These are phyloP conservation scores for Ogataea wickerhamii DNA, from an alignment of 805 yeast species.

Conservation along the genomic window DNA sequence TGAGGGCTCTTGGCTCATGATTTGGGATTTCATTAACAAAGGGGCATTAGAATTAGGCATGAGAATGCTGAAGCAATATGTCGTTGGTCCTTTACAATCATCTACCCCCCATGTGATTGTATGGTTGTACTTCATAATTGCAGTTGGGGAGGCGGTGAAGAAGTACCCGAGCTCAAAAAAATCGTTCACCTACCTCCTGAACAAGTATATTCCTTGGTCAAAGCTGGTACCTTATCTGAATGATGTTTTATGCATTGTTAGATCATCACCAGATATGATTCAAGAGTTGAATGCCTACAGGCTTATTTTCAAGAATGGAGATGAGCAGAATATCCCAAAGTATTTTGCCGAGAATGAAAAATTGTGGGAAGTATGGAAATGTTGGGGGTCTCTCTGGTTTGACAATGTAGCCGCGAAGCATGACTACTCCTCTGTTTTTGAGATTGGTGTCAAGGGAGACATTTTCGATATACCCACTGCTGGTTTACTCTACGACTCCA, in stretches of 20 bases:
- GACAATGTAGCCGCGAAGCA: conserved; percentile 53
- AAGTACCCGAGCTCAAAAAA: conserved; percentile 43
- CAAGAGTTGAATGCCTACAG: conserved; percentile 11
- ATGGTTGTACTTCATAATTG: conserved; percentile 69
- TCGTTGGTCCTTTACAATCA: conserved; percentile 66
- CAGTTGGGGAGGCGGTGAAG: conserved; percentile 55
- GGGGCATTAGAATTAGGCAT: conserved; percentile 67
- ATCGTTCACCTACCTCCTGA: conserved; percentile 49
- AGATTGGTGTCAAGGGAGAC: conserved; percentile 56
- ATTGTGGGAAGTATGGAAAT: conserved; percentile 75
- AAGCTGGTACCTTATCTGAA: conserved; percentile 61
- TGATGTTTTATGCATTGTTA: conserved; percentile 42
- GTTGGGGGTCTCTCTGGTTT: conserved; percentile 84
- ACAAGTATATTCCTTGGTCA: conserved; percentile 66
- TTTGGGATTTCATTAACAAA: conserved; percentile 53
- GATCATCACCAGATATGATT: conserved; percentile 24
- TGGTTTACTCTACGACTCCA: conserved; percentile 47
- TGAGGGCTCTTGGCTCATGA: conserved; percentile 51
- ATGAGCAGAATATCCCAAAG: conserved; percentile 40
- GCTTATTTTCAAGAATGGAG: conserved; percentile 6
- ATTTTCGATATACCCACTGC: conserved; percentile 65
- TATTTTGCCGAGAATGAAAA: conserved; percentile 57
- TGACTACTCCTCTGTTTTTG: conserved; percentile 45
- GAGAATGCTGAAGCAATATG: conserved; percentile 61
- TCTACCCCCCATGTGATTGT: conserved; percentile 72